Evolutionary conservation across 768 basidiomycete species (phyloP).

Genomic region (Agaricus blazei): DNA sequence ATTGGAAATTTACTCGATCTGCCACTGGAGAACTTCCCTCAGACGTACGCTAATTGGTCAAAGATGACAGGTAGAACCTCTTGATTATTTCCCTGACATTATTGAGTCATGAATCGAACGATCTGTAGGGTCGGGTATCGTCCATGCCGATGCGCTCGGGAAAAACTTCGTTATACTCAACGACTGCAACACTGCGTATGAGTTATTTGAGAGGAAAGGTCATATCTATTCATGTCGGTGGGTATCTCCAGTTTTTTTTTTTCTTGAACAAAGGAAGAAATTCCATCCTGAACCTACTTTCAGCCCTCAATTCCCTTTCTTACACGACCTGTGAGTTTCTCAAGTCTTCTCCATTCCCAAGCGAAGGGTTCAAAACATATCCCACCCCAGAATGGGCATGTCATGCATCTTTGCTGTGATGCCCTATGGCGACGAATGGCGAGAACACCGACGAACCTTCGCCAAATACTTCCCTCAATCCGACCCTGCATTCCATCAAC

Average conservation of each 20-base stretch:
- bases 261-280: neutral
- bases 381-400: conserved; percentile 32
- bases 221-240: conserved; percentile 37
- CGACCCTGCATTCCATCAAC: conserved; percentile 24
- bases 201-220: conserved; percentile 37
- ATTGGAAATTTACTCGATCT: conserved; percentile 23
- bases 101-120: neutral
- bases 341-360: too few relatives aligned
- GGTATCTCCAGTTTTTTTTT: neutral
- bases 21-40: conserved; percentile 16
- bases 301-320: conserved; percentile 25
- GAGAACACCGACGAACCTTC: conserved; percentile 33
- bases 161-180: conserved; percentile 31
- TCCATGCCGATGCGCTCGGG: conserved; percentile 25
- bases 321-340: conserved; percentile 19
- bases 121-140: conserved; percentile 23
- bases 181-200: conserved; percentile 26
- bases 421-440: conserved; percentile 37
- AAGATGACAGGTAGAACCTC: conserved; percentile 15
- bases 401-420: conserved; percentile 34
- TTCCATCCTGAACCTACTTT: neutral
- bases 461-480: conserved; percentile 33
- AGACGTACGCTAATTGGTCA: conserved; percentile 20
- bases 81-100: neutral
- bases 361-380: neutral